Conservation (phyloP, 1,284 basidiomycete genomes). For the Marasmius oreades region DNA sequence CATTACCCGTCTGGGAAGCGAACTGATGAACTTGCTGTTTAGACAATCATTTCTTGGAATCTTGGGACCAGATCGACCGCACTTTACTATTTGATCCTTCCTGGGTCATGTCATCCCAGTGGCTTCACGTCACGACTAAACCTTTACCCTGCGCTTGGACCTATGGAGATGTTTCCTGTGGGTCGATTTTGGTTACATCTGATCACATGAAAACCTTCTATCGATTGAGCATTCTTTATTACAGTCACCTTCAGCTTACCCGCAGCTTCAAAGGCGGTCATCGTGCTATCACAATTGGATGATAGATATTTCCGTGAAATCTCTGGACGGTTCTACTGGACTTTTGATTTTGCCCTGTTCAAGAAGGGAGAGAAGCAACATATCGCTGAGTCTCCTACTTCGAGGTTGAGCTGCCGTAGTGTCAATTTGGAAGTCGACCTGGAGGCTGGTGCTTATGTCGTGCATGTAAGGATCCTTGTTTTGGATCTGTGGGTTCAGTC, state of each 20-base stretch:
- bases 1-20: not conserved
- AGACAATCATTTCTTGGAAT: conserved; percentile 47
- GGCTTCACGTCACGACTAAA: conserved; percentile 37
- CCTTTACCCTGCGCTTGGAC: conserved; percentile 38
- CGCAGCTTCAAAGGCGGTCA: conserved; percentile 20
- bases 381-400: conserved; percentile 23
- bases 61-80: conserved; percentile 42
- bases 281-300: conserved; percentile 25
- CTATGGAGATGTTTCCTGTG: conserved; percentile 48
- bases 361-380: conserved; percentile 24
- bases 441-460: conserved; percentile 24
- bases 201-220: not conserved
- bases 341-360: conserved; percentile 24
- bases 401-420: conserved; percentile 23
- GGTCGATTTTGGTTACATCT: conserved; percentile 13
- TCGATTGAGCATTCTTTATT: not conserved
- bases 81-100: conserved; percentile 43
- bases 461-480: conserved; percentile 7
- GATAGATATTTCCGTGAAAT: conserved; percentile 26
- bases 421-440: conserved; percentile 28
- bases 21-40: not conserved
- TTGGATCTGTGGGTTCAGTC: not conserved
- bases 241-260: conserved; percentile 31
- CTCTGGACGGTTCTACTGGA: conserved; percentile 24
- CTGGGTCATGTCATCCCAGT: conserved; percentile 48